These are phyloP conservation scores for Rubroboletus pulcherrimus DNA, from an alignment of 768 basidiomycete genomes.

Conservation along the genomic window DNA sequence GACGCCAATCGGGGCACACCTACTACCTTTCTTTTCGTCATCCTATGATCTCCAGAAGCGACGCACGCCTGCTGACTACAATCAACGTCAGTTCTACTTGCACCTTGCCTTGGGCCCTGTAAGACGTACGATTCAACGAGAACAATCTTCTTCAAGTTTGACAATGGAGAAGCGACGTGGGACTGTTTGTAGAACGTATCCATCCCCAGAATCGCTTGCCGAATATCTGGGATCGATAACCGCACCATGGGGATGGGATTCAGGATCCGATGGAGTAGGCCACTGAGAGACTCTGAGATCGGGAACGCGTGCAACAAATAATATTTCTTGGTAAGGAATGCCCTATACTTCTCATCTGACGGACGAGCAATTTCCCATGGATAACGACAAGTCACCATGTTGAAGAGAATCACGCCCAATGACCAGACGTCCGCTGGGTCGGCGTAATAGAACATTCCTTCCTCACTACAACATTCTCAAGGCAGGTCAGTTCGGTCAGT, in stretches of 20 bases:
- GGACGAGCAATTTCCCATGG: slow-evolving; percentile 12
- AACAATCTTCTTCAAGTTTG: neutral
- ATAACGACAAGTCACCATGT: slow-evolving; percentile 62
- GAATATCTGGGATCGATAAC: slow-evolving; percentile 14
- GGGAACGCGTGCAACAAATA: neutral
- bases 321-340: slow-evolving; percentile 1
- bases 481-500: slow-evolving; percentile 3
- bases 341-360: neutral
- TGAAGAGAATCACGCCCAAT: slow-evolving; percentile 76
- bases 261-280: slow-evolving; percentile 10
- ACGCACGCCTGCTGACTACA: slow-evolving; percentile 11
- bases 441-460: slow-evolving; percentile 21
- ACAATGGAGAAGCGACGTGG: neutral
- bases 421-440: slow-evolving; percentile 61
- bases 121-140: slow-evolving; percentile 13
- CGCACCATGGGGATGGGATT: slow-evolving; percentile 7
- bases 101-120: no score
- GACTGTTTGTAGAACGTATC: slow-evolving; percentile 11
- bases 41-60: neutral
- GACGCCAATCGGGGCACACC: no score
- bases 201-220: slow-evolving; percentile 8
- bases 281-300: slow-evolving; percentile 10
- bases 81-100: neutral
- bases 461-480: slow-evolving; percentile 55
- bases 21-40: neutral